phyloP scores from a whole-genome alignment of 108 stramenopile genomes.

The Aurantiochytrium sp. region DNA sequence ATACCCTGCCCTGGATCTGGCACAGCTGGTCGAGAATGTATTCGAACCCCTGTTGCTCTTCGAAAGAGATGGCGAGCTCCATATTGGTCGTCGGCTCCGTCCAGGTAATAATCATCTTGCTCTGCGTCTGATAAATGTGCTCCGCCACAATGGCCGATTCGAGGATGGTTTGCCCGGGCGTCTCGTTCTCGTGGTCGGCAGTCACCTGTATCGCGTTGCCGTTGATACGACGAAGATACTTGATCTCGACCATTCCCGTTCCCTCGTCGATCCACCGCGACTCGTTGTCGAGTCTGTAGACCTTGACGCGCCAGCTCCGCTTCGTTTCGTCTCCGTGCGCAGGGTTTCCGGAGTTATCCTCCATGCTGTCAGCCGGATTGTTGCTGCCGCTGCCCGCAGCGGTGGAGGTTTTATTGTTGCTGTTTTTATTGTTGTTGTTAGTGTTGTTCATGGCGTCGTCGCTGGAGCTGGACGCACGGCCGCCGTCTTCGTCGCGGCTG shows the following conservation, averaged over 20 bases:
- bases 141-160: background rate
- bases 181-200: background rate
- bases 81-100: background rate
- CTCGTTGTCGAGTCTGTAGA: background rate
- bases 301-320: slow-evolving; percentile 18
- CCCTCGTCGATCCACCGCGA: background rate
- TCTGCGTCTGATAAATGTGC: background rate
- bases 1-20: background rate
- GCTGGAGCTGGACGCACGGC: too few species aligned
- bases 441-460: too few species aligned
- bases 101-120: slow-evolving; percentile 12
- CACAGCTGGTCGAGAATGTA: background rate
- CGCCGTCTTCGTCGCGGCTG: too few species aligned
- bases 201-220: background rate
- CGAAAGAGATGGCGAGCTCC: slow-evolving; percentile 14
- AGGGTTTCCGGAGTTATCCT: background rate
- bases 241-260: background rate
- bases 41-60: background rate
- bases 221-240: background rate
- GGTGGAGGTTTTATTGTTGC: too few species aligned
- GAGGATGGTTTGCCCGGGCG: background rate
- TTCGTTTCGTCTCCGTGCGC: background rate
- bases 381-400: background rate
- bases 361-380: background rate
- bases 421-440: too few species aligned